Percentiles rank a stretch among this genome's conserved stretches.
phyloP scores from a whole-genome alignment of 1,139 yeast genomes.

The Geotrichum cucujoidarum region DNA sequence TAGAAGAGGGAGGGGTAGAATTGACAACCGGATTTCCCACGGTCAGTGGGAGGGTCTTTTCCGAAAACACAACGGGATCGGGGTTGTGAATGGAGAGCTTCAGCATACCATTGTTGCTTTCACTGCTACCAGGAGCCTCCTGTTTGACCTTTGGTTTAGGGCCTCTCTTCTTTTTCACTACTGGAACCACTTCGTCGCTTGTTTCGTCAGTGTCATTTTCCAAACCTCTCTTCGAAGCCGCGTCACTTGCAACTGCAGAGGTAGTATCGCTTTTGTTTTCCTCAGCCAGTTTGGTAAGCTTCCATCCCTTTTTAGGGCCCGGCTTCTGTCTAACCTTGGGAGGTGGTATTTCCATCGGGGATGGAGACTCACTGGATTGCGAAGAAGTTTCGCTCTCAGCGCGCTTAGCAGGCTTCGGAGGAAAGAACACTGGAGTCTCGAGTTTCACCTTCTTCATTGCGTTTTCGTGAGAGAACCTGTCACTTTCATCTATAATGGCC shows the following conservation, averaged over 20 bases:
- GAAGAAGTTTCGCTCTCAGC: neutral
- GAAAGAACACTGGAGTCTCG: neutral
- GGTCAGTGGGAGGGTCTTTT: too few relatives aligned
- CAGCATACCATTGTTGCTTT: too few relatives aligned
- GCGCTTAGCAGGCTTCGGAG: neutral
- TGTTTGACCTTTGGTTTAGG: conserved; percentile 3
- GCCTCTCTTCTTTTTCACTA: neutral
- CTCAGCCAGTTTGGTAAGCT: neutral
- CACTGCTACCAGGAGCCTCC: neutral
- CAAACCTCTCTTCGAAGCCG: neutral
- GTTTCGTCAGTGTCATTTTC: neutral
- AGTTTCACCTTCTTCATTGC: conserved; percentile 2
- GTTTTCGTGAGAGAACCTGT: conserved; percentile 24
- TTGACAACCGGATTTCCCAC: too few relatives aligned
- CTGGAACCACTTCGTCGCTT: neutral
- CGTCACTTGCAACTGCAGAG: neutral
- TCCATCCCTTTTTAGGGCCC: neutral
- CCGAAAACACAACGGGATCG: too few relatives aligned
- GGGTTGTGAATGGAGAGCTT: too few relatives aligned
- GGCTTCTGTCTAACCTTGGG: neutral
- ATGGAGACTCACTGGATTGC: neutral
- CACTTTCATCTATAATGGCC: conserved; percentile 36
- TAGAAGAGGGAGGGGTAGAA: too few relatives aligned
- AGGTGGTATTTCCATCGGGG: neutral
- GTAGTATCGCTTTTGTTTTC: too few relatives aligned